Percentiles rank a stretch among this genome's conserved stretches.
These are phyloP conservation scores for Sphaceloma murrayae DNA, from an alignment of 2,329 filamentous ascomycete species.

Conservation along the genomic window DNA sequence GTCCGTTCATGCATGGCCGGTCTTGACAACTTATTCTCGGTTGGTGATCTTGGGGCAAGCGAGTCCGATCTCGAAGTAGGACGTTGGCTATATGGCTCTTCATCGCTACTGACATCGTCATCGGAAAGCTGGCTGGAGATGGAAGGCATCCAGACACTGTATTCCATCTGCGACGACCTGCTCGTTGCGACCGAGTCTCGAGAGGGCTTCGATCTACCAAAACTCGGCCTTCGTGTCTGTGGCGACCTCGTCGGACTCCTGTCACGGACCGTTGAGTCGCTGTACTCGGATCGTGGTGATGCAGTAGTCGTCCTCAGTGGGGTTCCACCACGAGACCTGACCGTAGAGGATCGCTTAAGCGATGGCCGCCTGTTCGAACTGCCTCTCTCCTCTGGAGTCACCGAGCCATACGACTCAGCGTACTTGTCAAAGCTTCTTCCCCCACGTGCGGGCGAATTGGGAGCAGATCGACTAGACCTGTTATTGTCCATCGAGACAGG, in stretches of 20 bases:
- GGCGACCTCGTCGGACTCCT: slow-evolving; percentile 9
- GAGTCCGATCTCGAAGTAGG: neutral
- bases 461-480: neutral
- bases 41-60: neutral
- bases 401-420: slow-evolving; percentile 12
- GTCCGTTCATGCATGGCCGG: slow-evolving; percentile 35
- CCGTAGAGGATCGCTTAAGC: neutral
- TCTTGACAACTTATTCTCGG: slow-evolving; percentile 24
- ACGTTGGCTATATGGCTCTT: slow-evolving; percentile 24
- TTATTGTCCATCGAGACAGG: slow-evolving; percentile 13
- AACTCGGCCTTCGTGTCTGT: slow-evolving; percentile 1
- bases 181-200: slow-evolving; percentile 25
- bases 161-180: slow-evolving; percentile 30
- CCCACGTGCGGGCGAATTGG: slow-evolving; percentile 18
- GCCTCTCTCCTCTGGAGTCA: neutral
- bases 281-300: slow-evolving; percentile 12
- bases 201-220: slow-evolving; percentile 19
- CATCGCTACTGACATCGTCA: slow-evolving; percentile 22
- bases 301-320: neutral
- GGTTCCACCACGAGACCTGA: neutral
- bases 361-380: neutral
- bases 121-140: slow-evolving; percentile 26
- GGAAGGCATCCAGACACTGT: slow-evolving; percentile 42
- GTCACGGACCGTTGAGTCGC: slow-evolving; percentile 3
- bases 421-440: slow-evolving; percentile 8